Conservation (phyloP, 2,329 filamentous ascomycete genomes). For the Alternaria longipes region DNA sequence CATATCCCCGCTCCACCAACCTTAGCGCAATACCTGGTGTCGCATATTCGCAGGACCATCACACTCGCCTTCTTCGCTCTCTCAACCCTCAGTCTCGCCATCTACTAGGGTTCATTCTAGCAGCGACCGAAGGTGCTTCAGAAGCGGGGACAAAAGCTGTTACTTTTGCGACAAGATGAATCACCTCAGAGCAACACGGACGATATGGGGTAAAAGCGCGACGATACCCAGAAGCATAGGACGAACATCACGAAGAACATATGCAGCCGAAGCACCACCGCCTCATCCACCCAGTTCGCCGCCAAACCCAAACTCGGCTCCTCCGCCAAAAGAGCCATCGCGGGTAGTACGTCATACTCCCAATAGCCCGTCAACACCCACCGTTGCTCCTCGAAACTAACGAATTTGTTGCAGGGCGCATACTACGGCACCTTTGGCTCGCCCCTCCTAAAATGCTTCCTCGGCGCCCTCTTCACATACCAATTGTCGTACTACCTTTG, state of each 20-base stretch:
- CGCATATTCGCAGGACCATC: neutral
- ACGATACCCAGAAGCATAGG: slow-evolving; percentile 8
- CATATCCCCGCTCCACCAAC: neutral
- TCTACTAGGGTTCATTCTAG: slow-evolving; percentile 8
- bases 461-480: slow-evolving; percentile 80
- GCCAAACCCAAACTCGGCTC: slow-evolving; percentile 23
- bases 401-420: slow-evolving; percentile 48
- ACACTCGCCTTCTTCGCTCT: neutral
- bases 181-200: slow-evolving; percentile 19
- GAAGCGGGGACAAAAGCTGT: slow-evolving; percentile 9
- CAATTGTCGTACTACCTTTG: slow-evolving; percentile 79
- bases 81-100: neutral
- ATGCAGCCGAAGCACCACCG: slow-evolving; percentile 26
- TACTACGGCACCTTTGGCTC: slow-evolving; percentile 81
- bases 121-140: slow-evolving; percentile 1
- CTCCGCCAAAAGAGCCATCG: slow-evolving; percentile 30
- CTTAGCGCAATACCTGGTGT: neutral
- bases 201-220: slow-evolving; percentile 7
- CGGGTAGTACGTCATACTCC: slow-evolving; percentile 29
- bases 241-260: slow-evolving; percentile 21
- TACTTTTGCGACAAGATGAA: slow-evolving; percentile 20
- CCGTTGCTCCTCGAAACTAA: neutral
- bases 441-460: slow-evolving; percentile 76
- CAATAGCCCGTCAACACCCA: neutral
- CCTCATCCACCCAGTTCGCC: slow-evolving; percentile 21